Base-by-base conservation (phyloP, 164 flowering plant species). In the Chloranthus sessilifolius region DNA sequence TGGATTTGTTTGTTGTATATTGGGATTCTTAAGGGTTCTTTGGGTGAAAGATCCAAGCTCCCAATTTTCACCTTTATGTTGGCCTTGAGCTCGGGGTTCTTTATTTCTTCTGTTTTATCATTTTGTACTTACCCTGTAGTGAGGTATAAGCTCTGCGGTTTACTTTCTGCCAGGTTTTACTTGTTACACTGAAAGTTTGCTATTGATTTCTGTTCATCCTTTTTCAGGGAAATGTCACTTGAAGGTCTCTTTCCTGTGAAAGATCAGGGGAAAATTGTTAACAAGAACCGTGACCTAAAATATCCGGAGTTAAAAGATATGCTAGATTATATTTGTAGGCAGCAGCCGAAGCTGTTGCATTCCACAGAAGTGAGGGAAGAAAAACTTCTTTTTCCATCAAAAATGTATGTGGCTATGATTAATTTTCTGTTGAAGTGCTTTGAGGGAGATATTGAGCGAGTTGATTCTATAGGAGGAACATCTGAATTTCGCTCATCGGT, bases 171-270 rank as follows among this genome's bases (percentile, higher is more conserved):
- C n/a, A n/a, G n/a, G n/a, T n/a, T n/a, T n/a, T n/a, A n/a, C n/a
- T n/a, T n/a, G n/a, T n/a, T n/a, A n/a, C n/a, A n/a, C n/a, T n/a
- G n/a, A n/a, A n/a, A n/a, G n/a, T n/a, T n/a, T n/a, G n/a, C n/a
- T n/a, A n/a, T n/a, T n/a, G n/a, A n/a, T n/a, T 39, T 53, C 10
- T 53, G 16, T 10, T 60, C 1, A 27, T 31, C 43, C 15, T 42
- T 44, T 63, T 22, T 42, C 55, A 87, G 99, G 76, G 99, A 92
- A 66, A 82, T 92, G 87, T 95, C 95, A 51, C 77, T 84, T 50
- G 86, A 83, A 63, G 99, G 99, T 29, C 76, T 92, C 33, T 81
- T 74, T 70, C 94, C 60, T 22, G 57, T 28, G 48, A 78, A 81
- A 66, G 81, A 71, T 56, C 67, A 57, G 42, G 68, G 68, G 14